Base-by-base conservation (phyloP, 768 basidiomycete species). In the Kwoniella dendrophila region DNA sequence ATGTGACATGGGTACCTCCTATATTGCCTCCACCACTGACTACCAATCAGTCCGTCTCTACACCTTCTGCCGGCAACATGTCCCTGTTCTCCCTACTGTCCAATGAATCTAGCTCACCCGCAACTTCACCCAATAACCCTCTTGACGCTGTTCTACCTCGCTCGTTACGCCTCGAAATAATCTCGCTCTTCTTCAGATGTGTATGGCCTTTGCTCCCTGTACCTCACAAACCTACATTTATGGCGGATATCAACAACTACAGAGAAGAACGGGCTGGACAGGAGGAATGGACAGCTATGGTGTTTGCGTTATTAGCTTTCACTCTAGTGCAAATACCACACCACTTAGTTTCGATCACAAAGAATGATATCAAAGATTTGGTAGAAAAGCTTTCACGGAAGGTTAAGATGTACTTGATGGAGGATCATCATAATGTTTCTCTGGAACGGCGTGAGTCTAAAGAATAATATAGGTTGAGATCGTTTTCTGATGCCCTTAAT, bases 261-360 rank as follows among this genome's bases (percentile, higher is more conserved):
- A 30, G 53, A 26, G 41, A 55, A 27, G 38, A 40, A 30, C 27
- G n/a, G 11, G 22, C 7, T 24, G 53, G 53, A 12, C 53, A 55
- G 30, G 36, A 41, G 41, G 53, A 55, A 20, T 55, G 53, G 53
- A 33, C 41, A 22, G 36, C 53, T 7, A 55, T 55, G 53, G 53
- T 55, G 6, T 40, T 55, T 3, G 38, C 53, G 34, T 20, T 55
- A 8, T 18, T 55, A 20, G 53, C 38, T n/a, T 40, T 44, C 41
- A 55, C 53, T 40, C 22, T 55, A 8, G 53, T 55, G 11, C 53
- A 55, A 38, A 44, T 55, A 14, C 53, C 53, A 7, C 36, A 55
- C 32, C 53, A 44, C 36, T 26, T 55, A 38, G 53, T 44, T 6
- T 40, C 38, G 16, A 40, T 40, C 26, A 26, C 53, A 22, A 40